Percentiles rank a stretch among this genome's conserved stretches.
Conservation (phyloP, 2,329 filamentous ascomycete genomes). For the Dactylellina drechsleri region DNA sequence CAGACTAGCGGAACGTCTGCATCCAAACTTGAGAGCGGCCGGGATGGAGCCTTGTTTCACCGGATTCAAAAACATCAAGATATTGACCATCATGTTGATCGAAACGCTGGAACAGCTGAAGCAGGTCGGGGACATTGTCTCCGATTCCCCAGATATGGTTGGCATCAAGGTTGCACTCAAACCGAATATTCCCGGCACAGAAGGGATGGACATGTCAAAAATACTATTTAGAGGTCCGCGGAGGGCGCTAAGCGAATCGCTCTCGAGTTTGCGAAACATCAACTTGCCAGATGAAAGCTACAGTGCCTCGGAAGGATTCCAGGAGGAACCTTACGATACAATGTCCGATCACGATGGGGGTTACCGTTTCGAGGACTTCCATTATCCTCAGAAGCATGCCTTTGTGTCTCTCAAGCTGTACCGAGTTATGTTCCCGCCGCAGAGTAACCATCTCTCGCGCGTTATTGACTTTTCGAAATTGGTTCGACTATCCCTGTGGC, state of each 20-base stretch:
- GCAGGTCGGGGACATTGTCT: slow-evolving; percentile 54
- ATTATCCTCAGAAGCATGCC: slow-evolving; percentile 53
- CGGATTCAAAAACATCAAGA: slow-evolving; percentile 54
- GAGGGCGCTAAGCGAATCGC: slow-evolving; percentile 45
- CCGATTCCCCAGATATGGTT: slow-evolving; percentile 54
- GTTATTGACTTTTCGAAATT: slow-evolving; percentile 53
- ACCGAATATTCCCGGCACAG: slow-evolving; percentile 51
- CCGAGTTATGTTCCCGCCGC: slow-evolving; percentile 53
- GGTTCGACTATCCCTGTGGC: slow-evolving; percentile 51
- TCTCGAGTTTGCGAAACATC: slow-evolving; percentile 51
- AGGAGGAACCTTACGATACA: slow-evolving; percentile 52
- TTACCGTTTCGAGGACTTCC: slow-evolving; percentile 51
- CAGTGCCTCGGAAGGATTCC: slow-evolving; percentile 51
- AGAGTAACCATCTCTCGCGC: slow-evolving; percentile 52
- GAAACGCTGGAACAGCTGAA: slow-evolving; percentile 50
- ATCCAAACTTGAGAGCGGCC: slow-evolving; percentile 51
- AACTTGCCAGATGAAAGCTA: slow-evolving; percentile 54
- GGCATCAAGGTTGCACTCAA: slow-evolving; percentile 54
- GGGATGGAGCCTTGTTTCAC: slow-evolving; percentile 54
- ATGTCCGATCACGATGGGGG: slow-evolving; percentile 50
- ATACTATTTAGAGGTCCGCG: slow-evolving; percentile 50
- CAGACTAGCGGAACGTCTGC: slow-evolving; percentile 45
- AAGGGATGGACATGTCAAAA: slow-evolving; percentile 54
- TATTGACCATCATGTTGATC: slow-evolving; percentile 54
- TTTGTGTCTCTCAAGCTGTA: slow-evolving; percentile 54